These are phyloP conservation scores for Rosa chinensis DNA, from an alignment of 306 rosid species.

Conservation along the genomic window DNA sequence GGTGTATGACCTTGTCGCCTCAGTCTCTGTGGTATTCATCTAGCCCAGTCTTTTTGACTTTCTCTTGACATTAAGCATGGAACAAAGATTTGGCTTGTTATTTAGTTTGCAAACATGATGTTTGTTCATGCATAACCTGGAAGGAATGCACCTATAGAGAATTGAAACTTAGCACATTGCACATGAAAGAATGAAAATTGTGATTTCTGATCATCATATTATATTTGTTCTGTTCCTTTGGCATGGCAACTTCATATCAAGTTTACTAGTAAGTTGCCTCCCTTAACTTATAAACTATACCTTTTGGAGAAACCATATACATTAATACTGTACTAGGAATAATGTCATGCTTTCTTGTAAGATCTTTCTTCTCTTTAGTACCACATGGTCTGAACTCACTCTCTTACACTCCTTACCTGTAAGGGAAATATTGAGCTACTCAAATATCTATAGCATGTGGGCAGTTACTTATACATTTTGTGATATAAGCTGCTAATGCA, in stretches of 20 bases:
- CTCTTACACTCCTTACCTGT: background rate
- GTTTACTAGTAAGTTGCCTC: background rate
- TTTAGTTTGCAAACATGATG: background rate
- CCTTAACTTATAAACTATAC: background rate
- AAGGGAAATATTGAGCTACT: background rate
- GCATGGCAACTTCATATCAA: background rate
- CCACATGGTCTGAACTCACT: slow-evolving; percentile 4
- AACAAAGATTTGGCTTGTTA: no score
- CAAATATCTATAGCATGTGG: background rate
- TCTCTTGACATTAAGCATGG: background rate
- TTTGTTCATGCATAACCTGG: background rate
- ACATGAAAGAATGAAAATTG: background rate
- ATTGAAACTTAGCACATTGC: background rate
- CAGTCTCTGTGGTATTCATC: slow-evolving; percentile 89
- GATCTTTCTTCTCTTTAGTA: background rate
- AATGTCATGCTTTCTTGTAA: no score
- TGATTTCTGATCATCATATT: background rate
- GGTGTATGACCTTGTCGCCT: slow-evolving; percentile 89
- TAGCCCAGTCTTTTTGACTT: background rate
- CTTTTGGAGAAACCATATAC: background rate
- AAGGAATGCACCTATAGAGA: background rate
- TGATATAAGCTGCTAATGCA: no score
- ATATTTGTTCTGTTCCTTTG: background rate
- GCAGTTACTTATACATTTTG: no score
- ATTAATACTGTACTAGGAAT: no score